These are phyloP conservation scores for Schwanniomyces yamadae DNA, from an alignment of 805 yeast genomes.

Conservation along the genomic window DNA sequence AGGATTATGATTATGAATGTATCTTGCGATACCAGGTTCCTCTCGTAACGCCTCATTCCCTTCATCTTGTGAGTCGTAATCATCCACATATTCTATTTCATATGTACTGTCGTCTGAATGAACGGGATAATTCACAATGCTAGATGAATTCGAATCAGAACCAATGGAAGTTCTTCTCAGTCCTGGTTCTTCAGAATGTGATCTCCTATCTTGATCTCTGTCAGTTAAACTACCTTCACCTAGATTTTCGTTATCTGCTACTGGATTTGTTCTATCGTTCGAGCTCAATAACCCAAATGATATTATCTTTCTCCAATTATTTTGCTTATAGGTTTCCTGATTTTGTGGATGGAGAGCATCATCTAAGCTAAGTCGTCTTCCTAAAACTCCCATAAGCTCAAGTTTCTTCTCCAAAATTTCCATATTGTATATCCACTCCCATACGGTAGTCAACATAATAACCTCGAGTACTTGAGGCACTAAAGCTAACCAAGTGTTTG, in stretches of 20 bases:
- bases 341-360: constrained; percentile 23
- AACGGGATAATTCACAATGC: too few species aligned
- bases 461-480: constrained; percentile 46
- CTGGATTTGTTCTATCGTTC: too few species aligned
- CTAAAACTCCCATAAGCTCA: constrained; percentile 60
- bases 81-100: constrained; percentile 27
- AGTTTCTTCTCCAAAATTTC: constrained; percentile 46
- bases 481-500: constrained; percentile 50
- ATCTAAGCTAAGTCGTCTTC: constrained; percentile 54
- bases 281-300: too few species aligned
- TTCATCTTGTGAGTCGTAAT: constrained; percentile 21
- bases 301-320: too few species aligned
- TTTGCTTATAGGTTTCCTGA: too few species aligned
- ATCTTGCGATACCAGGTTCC: constrained; percentile 1
- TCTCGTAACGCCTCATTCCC: constrained; percentile 8
- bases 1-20: constrained; percentile 17
- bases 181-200: too few species aligned
- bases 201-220: too few species aligned
- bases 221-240: too few species aligned
- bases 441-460: constrained; percentile 51
- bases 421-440: constrained; percentile 67
- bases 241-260: too few species aligned
- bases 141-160: too few species aligned
- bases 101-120: constrained; percentile 11
- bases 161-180: too few species aligned